Percentiles rank a stretch among this genome's conserved stretches.
Evolutionary conservation across 805 yeast species (phyloP).

Genomic region (Maudiozyma serrabonitensis): DNA sequence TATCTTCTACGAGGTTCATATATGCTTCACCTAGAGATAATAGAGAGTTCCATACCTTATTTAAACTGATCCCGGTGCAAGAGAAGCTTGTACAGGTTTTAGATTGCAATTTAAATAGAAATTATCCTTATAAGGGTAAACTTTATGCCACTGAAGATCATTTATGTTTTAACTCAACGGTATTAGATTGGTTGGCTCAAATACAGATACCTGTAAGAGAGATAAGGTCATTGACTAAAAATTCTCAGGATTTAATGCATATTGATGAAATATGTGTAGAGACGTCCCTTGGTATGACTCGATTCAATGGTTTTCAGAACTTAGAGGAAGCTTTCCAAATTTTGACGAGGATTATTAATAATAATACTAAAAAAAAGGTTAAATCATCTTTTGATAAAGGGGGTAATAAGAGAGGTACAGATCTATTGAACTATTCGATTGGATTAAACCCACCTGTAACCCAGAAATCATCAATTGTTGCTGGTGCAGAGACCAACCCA

Average conservation of each 20-base stretch:
- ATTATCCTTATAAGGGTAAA: constrained; percentile 80
- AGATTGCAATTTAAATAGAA: constrained; percentile 81
- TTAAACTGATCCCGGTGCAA: constrained; percentile 52
- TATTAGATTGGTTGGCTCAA: constrained; percentile 86
- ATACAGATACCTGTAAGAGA: constrained; percentile 64
- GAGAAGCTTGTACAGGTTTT: constrained; percentile 79
- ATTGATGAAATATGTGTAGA: constrained; percentile 64
- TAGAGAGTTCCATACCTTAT: constrained; percentile 65
- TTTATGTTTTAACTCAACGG: constrained; percentile 69
- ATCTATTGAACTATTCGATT: constrained; percentile 2
- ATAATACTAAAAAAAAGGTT: not conserved
- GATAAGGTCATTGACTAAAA: constrained; percentile 53
- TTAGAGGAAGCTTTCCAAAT: constrained; percentile 70
- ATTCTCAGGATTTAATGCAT: constrained; percentile 42
- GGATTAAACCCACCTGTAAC: not conserved
- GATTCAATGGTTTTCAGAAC: constrained; percentile 79
- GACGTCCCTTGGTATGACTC: constrained; percentile 54
- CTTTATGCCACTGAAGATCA: constrained; percentile 69
- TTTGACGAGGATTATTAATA: constrained; percentile 58
- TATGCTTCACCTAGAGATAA: constrained; percentile 56
- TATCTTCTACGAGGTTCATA: not conserved
- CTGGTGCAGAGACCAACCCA: not conserved
- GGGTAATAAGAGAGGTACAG: not conserved
- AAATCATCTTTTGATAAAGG: not conserved
- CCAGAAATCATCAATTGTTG: not conserved